Evolutionary conservation across 371 early-diverging fungal genomes (phyloP).

Genomic region (Mucor sp.): DNA sequence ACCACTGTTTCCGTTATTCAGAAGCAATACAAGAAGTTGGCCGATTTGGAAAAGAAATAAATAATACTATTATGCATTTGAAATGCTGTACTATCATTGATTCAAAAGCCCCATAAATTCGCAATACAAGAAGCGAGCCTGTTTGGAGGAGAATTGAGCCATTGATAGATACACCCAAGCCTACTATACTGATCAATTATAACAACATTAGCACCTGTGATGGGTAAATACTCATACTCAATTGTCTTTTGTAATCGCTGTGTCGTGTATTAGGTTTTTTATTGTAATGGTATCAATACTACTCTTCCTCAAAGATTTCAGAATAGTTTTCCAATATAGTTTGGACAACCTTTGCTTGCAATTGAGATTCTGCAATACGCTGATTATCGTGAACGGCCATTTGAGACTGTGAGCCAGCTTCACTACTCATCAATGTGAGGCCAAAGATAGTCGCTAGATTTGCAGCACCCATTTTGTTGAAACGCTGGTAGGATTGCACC

Average conservation of each 20-base stretch:
- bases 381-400: conserved; percentile 24
- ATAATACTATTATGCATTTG: too few species aligned
- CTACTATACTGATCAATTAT: too few species aligned
- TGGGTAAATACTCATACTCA: too few species aligned
- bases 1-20: neutral
- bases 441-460: conserved; percentile 90
- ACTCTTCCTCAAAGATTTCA: conserved; percentile 58
- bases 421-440: conserved; percentile 76
- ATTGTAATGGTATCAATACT: neutral
- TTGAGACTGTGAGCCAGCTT: conserved; percentile 28
- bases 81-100: too few species aligned
- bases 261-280: too few species aligned
- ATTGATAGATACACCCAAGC: too few species aligned
- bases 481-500: conserved; percentile 68
- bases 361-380: conserved; percentile 57
- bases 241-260: too few species aligned
- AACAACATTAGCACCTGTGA: too few species aligned
- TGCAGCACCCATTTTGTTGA: conserved; percentile 82
- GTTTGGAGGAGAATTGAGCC: too few species aligned
- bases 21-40: neutral
- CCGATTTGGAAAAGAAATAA: neutral
- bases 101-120: too few species aligned
- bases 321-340: conserved; percentile 58
- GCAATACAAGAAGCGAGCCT: too few species aligned
- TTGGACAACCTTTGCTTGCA: conserved; percentile 63